Evolutionary conservation across 2,329 filamentous ascomycete genomes (phyloP).

Genomic region (Aspergillus fumigatus): DNA sequence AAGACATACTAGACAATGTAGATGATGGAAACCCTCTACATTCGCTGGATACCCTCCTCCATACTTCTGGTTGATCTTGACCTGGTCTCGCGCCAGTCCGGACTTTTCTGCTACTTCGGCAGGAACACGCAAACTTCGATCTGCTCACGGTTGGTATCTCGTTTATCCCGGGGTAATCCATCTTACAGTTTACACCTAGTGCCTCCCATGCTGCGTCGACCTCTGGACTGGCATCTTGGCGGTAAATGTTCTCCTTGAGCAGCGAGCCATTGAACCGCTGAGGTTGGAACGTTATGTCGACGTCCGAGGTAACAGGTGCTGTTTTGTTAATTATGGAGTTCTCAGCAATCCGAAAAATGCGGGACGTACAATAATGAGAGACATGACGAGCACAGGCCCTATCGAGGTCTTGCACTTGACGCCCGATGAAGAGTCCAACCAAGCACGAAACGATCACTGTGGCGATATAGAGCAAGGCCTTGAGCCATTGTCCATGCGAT

Average conservation of each 20-base stretch:
- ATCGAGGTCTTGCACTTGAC: conserved; percentile 13
- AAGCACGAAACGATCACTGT: conserved; percentile 16
- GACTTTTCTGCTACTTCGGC: conserved; percentile 46
- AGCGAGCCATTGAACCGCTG: conserved; percentile 55
- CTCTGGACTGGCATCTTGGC: conserved; percentile 46
- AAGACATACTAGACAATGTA: conserved; percentile 6
- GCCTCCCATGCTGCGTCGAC: conserved; percentile 56
- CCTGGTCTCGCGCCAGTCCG: conserved; percentile 52
- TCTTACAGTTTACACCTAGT: conserved; percentile 49
- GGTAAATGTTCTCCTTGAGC: conserved; percentile 51
- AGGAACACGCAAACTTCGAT: conserved; percentile 48
- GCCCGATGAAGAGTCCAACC: conserved; percentile 13
- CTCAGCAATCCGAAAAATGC: too few relatives aligned
- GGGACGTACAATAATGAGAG: conserved; percentile 21
- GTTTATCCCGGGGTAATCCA: background rate
- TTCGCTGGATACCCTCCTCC: conserved; percentile 51
- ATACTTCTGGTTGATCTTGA: conserved; percentile 52
- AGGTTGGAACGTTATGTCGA: conserved; percentile 39
- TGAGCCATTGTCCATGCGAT: conserved; percentile 1
- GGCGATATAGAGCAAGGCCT: conserved; percentile 11
- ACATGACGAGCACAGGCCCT: conserved; percentile 19
- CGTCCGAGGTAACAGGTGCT: conserved; percentile 37
- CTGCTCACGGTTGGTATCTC: conserved; percentile 19
- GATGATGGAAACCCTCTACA: conserved; percentile 29
- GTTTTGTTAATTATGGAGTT: background rate